These are phyloP conservation scores for Aureobasidium sp. DNA, from an alignment of 2,329 filamentous ascomycete species.

Conservation along the genomic window DNA sequence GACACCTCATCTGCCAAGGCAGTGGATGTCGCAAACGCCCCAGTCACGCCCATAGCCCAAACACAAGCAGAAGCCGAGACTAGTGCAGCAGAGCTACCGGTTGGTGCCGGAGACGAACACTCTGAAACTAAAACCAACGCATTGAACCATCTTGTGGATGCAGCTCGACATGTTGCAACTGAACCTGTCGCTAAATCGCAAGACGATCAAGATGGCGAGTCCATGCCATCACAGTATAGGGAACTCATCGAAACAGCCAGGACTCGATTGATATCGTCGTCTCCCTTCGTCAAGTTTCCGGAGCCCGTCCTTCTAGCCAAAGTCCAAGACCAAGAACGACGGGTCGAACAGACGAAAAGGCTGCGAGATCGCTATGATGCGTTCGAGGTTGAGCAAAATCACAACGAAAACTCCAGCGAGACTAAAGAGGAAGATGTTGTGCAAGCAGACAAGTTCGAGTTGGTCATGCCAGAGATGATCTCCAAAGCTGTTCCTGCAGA, in stretches of 20 bases:
- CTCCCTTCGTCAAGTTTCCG: conserved; percentile 91
- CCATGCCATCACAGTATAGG: conserved; percentile 77
- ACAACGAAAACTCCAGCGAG: conserved; percentile 36
- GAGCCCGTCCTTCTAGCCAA: conserved; percentile 90
- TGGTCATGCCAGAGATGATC: conserved; percentile 94
- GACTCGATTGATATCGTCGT: conserved; percentile 88
- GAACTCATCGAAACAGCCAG: conserved; percentile 91
- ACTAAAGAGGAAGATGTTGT: conserved; percentile 27
- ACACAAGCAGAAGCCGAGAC: not conserved
- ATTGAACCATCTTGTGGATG: conserved; percentile 13
- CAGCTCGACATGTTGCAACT: conserved; percentile 13
- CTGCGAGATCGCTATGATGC: conserved; percentile 64
- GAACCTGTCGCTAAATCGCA: not conserved
- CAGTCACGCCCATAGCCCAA: not conserved
- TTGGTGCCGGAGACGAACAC: not conserved
- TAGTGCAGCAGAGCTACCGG: not conserved
- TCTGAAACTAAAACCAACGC: not conserved
- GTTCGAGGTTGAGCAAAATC: conserved; percentile 38
- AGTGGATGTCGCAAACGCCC: not conserved
- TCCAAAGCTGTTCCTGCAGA: conserved; percentile 77
- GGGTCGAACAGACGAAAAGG: conserved; percentile 72
- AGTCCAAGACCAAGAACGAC: conserved; percentile 81
- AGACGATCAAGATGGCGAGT: conserved; percentile 33
- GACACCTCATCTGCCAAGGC: not conserved
- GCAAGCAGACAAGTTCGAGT: conserved; percentile 58